Percentiles rank a stretch among this genome's conserved stretches.
These are phyloP conservation scores for Lophiotrema nucula DNA, from an alignment of 495 filamentous ascomycete genomes.

Conservation along the genomic window DNA sequence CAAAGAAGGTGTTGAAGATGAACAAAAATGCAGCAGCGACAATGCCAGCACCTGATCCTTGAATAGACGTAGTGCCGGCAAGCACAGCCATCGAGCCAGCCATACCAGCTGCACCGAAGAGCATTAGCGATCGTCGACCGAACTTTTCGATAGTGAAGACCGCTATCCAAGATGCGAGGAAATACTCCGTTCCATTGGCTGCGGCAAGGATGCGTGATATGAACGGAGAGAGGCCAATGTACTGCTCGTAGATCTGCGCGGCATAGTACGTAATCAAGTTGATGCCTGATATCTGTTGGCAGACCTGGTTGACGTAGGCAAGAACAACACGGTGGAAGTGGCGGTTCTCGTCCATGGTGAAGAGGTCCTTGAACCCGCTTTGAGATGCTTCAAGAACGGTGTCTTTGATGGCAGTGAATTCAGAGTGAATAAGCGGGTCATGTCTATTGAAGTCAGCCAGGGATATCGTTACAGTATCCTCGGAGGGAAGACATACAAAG, in stretches of 20 bases:
- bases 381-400: constrained; percentile 69
- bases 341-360: constrained; percentile 69
- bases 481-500: too few species aligned
- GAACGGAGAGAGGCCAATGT: constrained; percentile 49
- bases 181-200: constrained; percentile 58
- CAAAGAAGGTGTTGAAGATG: constrained; percentile 61
- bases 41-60: constrained; percentile 6
- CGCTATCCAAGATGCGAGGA: constrained; percentile 73
- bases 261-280: constrained; percentile 63
- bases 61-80: constrained; percentile 42
- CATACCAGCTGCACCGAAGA: constrained; percentile 79
- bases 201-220: constrained; percentile 45
- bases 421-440: constrained; percentile 55
- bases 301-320: constrained; percentile 74
- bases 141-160: constrained; percentile 81
- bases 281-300: constrained; percentile 63
- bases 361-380: constrained; percentile 64
- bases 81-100: constrained; percentile 80
- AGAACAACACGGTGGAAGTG: constrained; percentile 72
- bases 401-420: constrained; percentile 71
- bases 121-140: constrained; percentile 75
- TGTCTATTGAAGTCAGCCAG: neutral
- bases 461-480: too few species aligned
- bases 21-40: constrained; percentile 52
- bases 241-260: constrained; percentile 58